Evolutionary conservation across 2,329 filamentous ascomycete genomes (phyloP), one percentile per base, ranked within the genome.

Genomic region (Didymosphaeria variabile): DNA sequence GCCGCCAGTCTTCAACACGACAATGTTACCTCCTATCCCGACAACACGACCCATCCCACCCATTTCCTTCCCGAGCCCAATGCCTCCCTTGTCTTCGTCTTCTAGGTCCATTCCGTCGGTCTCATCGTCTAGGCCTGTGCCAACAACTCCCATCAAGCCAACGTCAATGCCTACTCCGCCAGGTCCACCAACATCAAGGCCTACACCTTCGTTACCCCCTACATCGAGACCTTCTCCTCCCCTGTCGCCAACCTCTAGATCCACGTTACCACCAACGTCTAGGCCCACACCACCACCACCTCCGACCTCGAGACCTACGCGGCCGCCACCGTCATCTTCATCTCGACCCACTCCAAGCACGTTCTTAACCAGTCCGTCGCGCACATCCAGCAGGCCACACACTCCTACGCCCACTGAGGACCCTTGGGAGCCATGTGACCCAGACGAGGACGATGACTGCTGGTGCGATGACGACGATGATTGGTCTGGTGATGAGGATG

Each of bases 391-490:
- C 31, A 29, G 5, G 5, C 8, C 26, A n/a, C 21, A 34, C 17
- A 46, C n/a, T 9, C 53, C 53, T 7, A 49, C 54, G 26, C 54
- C 54, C 12, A 57, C 54, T 13, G 54, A 40, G 9, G 54, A 56
- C 12, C 54, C 54, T 2, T 55, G 54, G 54, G 54, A 40, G 44
- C 21, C 42, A 23, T 57, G 54, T 15, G 54, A 57, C 21, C 54
- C 54, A 26, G 54, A 57, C 29, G 54, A 57, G 19, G 54, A 57
- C 12, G 54, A 57, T 7, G 54, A 57, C 32, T 57, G 54, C 32
- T 45, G 42, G 34, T 49, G 54, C n/a, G 54, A 50, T 29, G 53
- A 55, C 19, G 53, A 55, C 29, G 53, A 55, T 34, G 53, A 55
- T 23, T 40, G 19, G 49, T 40, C 5, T n/a, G n/a, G 34, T 23